Evolutionary conservation across 2,329 filamentous ascomycete species (phyloP).

Genomic region (Penicillium polonicum): DNA sequence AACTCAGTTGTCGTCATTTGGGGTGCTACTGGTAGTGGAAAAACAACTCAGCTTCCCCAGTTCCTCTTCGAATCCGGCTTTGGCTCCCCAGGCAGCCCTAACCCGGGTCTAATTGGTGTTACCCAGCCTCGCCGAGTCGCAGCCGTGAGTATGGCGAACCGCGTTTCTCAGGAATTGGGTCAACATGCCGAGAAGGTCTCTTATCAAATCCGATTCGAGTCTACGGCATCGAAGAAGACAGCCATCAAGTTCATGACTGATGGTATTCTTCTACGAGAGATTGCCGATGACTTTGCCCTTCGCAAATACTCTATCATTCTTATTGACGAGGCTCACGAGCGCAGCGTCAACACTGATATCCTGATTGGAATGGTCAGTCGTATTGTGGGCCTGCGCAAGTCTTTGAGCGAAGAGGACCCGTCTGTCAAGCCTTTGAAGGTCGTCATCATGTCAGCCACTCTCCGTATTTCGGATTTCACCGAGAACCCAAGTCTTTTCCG

Average conservation of each 20-base stretch:
- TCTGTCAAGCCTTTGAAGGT: conserved; percentile 79
- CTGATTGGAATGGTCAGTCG: conserved; percentile 95
- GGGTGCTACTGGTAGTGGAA: conserved; percentile 93
- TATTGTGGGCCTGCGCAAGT: conserved; percentile 78
- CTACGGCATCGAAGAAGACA: conserved; percentile 73
- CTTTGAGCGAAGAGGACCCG: conserved; percentile 70
- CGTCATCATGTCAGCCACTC: conserved; percentile 96
- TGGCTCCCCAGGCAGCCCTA: conserved; percentile 72
- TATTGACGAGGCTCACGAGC: conserved; percentile 95
- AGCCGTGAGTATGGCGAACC: conserved; percentile 93
- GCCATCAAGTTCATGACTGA: conserved; percentile 99
- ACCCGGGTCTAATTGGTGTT: conserved; percentile 88
- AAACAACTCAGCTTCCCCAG: conserved; percentile 95
- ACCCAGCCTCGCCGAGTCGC: conserved; percentile 94
- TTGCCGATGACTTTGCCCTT: conserved; percentile 82
- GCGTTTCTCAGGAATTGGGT: conserved; percentile 82
- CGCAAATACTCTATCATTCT: conserved; percentile 90
- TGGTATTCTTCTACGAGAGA: conserved; percentile 87
- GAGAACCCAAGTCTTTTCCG: conserved; percentile 79
- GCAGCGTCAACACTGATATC: conserved; percentile 96
- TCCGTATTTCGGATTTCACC: conserved; percentile 86
- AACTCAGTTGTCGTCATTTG: conserved; percentile 88
- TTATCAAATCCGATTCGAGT: conserved; percentile 95
- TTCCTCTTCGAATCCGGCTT: conserved; percentile 95
- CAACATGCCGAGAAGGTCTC: conserved; percentile 74